A percentile compares a stretch with the other conserved stretches of the same genome.
phyloP scores from a whole-genome alignment of 352 stramenopile genomes.

The Pythium phragmiticola region DNA sequence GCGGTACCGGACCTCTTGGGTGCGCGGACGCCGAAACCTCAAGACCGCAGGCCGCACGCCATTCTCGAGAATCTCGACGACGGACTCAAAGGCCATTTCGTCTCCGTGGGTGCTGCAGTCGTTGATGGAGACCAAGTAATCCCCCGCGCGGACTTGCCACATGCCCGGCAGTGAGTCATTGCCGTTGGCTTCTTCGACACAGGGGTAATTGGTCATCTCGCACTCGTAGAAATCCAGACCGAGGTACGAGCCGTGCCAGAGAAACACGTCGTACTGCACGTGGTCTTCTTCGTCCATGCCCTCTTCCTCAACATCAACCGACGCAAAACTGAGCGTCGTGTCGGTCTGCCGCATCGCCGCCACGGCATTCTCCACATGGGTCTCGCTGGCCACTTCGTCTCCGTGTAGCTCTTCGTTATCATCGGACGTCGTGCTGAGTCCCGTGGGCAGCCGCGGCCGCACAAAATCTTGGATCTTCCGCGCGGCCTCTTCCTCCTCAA shows the following conservation, averaged over 20 bases:
- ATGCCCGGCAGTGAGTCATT: conserved; percentile 66
- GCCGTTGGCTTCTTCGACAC: conserved; percentile 49
- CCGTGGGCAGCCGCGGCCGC: conserved; percentile 23
- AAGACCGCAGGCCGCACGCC: conserved; percentile 63
- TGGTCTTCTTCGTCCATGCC: conserved; percentile 26
- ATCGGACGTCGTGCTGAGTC: not conserved
- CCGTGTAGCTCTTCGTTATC: not conserved
- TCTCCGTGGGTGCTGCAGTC: conserved; percentile 39
- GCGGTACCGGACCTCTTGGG: conserved; percentile 41
- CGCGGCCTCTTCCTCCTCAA: conserved; percentile 34
- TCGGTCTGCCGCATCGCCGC: conserved; percentile 26
- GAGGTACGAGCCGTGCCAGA: conserved; percentile 59
- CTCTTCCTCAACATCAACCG: conserved; percentile 35
- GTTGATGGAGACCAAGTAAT: conserved; percentile 66
- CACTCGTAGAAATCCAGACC: conserved; percentile 50
- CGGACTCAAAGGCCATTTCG: conserved; percentile 41
- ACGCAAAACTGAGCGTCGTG: conserved; percentile 21
- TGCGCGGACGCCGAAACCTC: conserved; percentile 50
- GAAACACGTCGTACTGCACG: conserved; percentile 52
- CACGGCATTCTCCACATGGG: conserved; percentile 1
- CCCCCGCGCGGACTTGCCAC: conserved; percentile 59
- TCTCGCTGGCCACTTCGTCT: not conserved
- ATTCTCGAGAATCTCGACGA: conserved; percentile 57
- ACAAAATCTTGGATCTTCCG: conserved; percentile 37
- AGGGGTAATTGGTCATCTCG: conserved; percentile 48